A percentile compares a stretch with the other conserved stretches of the same genome.
phyloP scores from a whole-genome alignment of 2,329 filamentous ascomycete genomes.

The Septoria petroselini region DNA sequence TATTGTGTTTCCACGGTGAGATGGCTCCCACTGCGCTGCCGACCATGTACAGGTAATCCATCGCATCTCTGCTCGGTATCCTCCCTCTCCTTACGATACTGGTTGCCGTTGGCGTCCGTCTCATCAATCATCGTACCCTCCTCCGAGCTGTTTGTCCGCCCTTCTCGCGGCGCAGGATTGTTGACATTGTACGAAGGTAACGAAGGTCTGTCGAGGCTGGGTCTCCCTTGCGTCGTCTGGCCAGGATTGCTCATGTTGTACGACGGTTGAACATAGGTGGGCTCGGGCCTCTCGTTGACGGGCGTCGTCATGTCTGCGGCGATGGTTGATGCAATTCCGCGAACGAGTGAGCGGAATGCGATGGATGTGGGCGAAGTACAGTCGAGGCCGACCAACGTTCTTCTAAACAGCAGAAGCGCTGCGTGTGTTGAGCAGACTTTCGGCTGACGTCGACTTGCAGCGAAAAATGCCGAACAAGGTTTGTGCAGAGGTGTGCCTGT shows the following conservation, averaged over 20 bases:
- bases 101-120: conserved; percentile 21
- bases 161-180: conserved; percentile 18
- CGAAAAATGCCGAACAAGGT: not conserved
- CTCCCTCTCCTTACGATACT: conserved; percentile 11
- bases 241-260: conserved; percentile 25
- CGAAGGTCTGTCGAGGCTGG: conserved; percentile 21
- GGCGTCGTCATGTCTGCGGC: conserved; percentile 36
- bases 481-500: not conserved
- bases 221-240: conserved; percentile 12
- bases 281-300: conserved; percentile 36
- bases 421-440: too few relatives aligned
- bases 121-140: conserved; percentile 39
- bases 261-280: conserved; percentile 35
- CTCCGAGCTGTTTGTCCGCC: conserved; percentile 31
- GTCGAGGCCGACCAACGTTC: too few relatives aligned
- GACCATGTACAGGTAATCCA: conserved; percentile 12
- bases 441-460: not conserved
- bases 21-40: conserved; percentile 39
- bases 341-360: conserved; percentile 16
- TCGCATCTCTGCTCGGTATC: conserved; percentile 13
- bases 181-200: conserved; percentile 38
- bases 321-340: conserved; percentile 9
- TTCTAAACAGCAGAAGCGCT: too few relatives aligned
- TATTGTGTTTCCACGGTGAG: conserved; percentile 45
- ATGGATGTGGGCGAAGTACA: not conserved